Evolutionary conservation across 495 filamentous ascomycete species (phyloP).

Genomic region (Talaromyces borbonicus): DNA sequence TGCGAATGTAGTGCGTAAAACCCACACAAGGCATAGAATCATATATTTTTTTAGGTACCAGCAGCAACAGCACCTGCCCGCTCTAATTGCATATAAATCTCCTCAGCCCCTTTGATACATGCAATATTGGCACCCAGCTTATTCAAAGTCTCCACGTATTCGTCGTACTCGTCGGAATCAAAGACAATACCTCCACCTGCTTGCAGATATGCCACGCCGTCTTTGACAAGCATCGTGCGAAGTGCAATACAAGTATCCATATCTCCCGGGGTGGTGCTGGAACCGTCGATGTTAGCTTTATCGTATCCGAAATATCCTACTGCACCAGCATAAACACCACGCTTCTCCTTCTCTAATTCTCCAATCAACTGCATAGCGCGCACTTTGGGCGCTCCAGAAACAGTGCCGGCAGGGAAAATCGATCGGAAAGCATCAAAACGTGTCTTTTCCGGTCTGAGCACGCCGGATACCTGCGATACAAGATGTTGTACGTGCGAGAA

Average conservation of each 20-base stretch:
- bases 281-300: constrained; percentile 27
- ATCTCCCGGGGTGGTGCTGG: constrained; percentile 53
- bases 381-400: constrained; percentile 91
- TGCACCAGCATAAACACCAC: constrained; percentile 93
- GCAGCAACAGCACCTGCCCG: constrained; percentile 10
- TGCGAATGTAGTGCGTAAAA: no score
- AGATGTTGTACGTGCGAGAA: constrained; percentile 97
- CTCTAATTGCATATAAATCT: constrained; percentile 51
- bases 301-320: constrained; percentile 65
- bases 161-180: constrained; percentile 87
- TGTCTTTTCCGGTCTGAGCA: constrained; percentile 70
- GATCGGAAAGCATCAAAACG: constrained; percentile 92
- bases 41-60: background rate
- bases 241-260: constrained; percentile 99
- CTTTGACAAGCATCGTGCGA: constrained; percentile 90
- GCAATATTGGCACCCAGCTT: constrained; percentile 84
- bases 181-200: constrained; percentile 97
- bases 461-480: constrained; percentile 86
- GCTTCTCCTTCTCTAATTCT: constrained; percentile 85
- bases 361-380: constrained; percentile 94
- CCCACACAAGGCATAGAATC: background rate
- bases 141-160: constrained; percentile 96
- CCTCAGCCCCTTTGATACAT: constrained; percentile 77
- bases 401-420: constrained; percentile 93
- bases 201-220: constrained; percentile 83